These are phyloP conservation scores for Heterobasidion parviporum DNA, from an alignment of 1,284 basidiomycete species.

Conservation along the genomic window DNA sequence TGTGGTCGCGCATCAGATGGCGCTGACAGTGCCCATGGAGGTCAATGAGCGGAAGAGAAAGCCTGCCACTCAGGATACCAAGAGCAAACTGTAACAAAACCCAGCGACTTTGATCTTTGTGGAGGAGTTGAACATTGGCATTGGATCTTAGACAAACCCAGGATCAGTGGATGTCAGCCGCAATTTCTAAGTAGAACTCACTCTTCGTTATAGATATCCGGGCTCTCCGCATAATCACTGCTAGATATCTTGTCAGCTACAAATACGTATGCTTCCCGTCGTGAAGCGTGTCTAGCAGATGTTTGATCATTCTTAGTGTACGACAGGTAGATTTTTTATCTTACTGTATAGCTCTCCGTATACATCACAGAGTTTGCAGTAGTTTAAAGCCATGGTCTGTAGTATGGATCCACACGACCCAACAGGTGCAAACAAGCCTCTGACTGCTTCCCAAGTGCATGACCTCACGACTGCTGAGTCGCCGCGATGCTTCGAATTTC, in stretches of 20 bases:
- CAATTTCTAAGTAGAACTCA: neutral
- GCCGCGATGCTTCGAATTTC: neutral
- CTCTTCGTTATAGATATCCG: neutral
- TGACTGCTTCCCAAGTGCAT: neutral
- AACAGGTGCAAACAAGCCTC: too few relatives aligned
- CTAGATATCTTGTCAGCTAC: too few relatives aligned
- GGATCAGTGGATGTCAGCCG: neutral
- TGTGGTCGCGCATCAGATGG: conserved; percentile 54
- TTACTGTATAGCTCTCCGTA: too few relatives aligned
- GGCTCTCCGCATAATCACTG: neutral
- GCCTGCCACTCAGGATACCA: neutral
- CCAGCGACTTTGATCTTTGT: neutral
- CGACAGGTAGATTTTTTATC: too few relatives aligned
- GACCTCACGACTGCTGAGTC: neutral
- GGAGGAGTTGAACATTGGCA: too few relatives aligned
- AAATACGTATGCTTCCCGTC: too few relatives aligned
- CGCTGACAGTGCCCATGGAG: conserved; percentile 37
- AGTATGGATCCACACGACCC: too few relatives aligned
- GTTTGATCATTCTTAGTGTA: too few relatives aligned
- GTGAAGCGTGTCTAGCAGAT: too few relatives aligned
- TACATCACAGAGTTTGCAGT: too few relatives aligned
- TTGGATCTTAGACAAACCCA: too few relatives aligned
- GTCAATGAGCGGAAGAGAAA: conserved; percentile 31
- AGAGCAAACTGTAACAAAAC: neutral
- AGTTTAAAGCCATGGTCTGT: too few relatives aligned